Evolutionary conservation across 2,329 filamentous ascomycete species (phyloP).

Genomic region (Curvularia spicifera): DNA sequence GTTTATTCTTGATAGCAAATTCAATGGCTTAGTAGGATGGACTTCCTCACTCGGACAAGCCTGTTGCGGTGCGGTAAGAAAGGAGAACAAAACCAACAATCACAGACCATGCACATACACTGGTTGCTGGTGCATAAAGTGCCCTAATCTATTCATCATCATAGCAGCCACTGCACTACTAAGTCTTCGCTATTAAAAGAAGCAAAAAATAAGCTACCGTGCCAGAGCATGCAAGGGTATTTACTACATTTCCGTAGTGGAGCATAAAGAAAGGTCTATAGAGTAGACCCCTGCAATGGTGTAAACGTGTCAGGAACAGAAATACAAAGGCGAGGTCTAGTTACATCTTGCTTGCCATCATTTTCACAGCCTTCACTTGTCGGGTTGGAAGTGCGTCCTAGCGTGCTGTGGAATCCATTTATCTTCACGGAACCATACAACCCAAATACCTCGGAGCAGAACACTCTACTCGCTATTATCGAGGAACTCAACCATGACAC

Average conservation of each 20-base stretch:
- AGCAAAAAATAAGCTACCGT: not conserved
- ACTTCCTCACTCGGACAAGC: not conserved
- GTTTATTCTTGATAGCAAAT: not conserved
- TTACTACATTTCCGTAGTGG: constrained; percentile 10
- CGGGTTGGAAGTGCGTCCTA: not conserved
- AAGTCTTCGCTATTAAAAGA: not conserved
- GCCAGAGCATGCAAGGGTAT: constrained; percentile 20
- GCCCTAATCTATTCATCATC: not conserved
- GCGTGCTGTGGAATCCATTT: not conserved
- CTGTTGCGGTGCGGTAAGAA: not conserved
- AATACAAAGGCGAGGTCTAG: not conserved
- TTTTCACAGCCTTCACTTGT: not conserved
- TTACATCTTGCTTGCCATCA: not conserved
- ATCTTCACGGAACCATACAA: not conserved
- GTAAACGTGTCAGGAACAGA: not conserved
- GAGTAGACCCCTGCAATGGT: constrained; percentile 2
- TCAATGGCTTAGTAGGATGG: not conserved
- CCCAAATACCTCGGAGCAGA: not conserved
- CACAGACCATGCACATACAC: not conserved
- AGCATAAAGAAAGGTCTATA: constrained; percentile 18
- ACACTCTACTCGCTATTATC: constrained; percentile 26
- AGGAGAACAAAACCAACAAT: not conserved
- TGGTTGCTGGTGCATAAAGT: not conserved
- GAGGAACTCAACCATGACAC: constrained; percentile 89
- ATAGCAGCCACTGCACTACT: not conserved